A percentile compares a stretch with the other conserved stretches of the same genome.
These are phyloP conservation scores for Diaporthe aspalathi DNA, from an alignment of 2,329 filamentous ascomycete genomes.

Conservation along the genomic window DNA sequence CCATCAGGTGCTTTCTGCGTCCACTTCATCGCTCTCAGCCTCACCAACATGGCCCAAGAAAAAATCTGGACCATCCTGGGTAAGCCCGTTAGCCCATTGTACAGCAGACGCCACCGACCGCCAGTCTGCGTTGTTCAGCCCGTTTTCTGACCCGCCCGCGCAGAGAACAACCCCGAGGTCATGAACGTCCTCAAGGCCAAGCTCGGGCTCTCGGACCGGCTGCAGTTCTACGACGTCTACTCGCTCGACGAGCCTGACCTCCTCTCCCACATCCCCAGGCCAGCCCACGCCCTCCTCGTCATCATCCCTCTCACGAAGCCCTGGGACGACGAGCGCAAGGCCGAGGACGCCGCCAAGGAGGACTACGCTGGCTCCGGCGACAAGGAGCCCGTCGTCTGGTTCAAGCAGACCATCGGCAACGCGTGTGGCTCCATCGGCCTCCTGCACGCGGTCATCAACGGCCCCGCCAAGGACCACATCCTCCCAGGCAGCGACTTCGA, in stretches of 20 bases:
- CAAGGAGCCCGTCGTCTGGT: conserved; percentile 80
- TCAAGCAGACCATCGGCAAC: conserved; percentile 85
- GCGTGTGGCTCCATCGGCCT: conserved; percentile 85
- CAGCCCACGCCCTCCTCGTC: conserved; percentile 80
- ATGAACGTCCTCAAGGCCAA: conserved; percentile 79
- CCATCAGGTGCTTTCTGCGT: conserved; percentile 8
- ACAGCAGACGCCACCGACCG: conserved; percentile 6
- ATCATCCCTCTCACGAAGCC: conserved; percentile 75
- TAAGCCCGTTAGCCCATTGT: conserved; percentile 21
- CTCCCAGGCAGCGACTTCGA: conserved; percentile 64
- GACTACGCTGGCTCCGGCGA: conserved; percentile 54
- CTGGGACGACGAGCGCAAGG: conserved; percentile 51
- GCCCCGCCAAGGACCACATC: conserved; percentile 68
- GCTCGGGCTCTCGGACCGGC: conserved; percentile 74
- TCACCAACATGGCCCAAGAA: conserved; percentile 31
- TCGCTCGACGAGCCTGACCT: conserved; percentile 81
- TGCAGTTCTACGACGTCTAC: conserved; percentile 86
- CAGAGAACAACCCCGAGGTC: conserved; percentile 77
- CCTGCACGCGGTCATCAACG: conserved; percentile 79
- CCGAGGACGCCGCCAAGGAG: conserved; percentile 68
- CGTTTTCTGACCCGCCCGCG: conserved; percentile 18
- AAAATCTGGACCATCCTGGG: conserved; percentile 38
- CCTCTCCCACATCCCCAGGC: conserved; percentile 81
- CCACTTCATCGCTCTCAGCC: conserved; percentile 14
- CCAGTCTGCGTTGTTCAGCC: background rate